phyloP scores from a whole-genome alignment of 441 rosid genomes.

The Brassica hybrid region DNA sequence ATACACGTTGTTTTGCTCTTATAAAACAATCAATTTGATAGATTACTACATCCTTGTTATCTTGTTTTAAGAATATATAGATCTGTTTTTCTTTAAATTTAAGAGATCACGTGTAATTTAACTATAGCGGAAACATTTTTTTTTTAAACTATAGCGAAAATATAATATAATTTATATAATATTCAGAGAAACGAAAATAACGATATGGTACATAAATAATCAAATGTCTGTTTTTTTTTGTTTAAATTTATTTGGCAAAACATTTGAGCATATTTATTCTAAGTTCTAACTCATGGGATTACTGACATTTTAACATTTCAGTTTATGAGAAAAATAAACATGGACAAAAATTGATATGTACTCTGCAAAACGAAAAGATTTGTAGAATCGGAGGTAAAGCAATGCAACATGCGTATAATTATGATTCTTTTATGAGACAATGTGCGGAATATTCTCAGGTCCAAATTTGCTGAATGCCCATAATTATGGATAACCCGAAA shows the following conservation, averaged over 20 bases:
- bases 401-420: background rate
- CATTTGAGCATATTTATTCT: background rate
- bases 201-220: no score
- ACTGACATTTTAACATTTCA: no score
- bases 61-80: background rate
- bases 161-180: background rate
- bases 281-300: background rate
- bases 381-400: background rate
- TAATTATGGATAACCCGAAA: no score
- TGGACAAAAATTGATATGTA: no score
- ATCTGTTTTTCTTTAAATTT: background rate
- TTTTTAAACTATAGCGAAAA: background rate
- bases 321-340: background rate
- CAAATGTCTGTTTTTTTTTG: no score
- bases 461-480: no score
- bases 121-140: no score
- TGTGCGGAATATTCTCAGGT: no score
- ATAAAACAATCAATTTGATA: background rate
- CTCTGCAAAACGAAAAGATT: background rate
- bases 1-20: background rate
- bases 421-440: no score
- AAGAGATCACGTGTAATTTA: background rate
- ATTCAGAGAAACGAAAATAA: background rate
- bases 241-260: background rate
- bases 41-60: background rate